A percentile compares a stretch with the other conserved stretches of the same genome.
Conservation (phyloP, 1,284 basidiomycete genomes). For the Tilletia caries region DNA sequence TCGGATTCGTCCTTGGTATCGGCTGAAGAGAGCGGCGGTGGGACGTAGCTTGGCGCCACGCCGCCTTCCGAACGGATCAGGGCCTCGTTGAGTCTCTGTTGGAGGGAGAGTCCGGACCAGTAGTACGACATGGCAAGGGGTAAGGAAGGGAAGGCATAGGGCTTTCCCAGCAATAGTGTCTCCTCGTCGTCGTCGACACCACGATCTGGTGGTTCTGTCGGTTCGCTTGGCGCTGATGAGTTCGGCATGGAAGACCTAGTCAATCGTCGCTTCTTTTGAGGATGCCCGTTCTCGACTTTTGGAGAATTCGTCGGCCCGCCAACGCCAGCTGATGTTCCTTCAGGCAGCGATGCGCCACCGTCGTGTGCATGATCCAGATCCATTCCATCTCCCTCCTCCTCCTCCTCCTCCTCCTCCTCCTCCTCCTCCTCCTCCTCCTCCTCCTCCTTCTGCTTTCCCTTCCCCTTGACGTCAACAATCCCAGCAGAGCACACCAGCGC, state of each 20-base stretch:
- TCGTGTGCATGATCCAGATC: neutral
- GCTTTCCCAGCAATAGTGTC: neutral
- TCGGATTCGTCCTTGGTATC: neutral
- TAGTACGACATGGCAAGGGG: constrained; percentile 9
- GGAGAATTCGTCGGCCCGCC: no score
- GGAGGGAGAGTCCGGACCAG: constrained; percentile 7
- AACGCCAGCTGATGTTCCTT: neutral
- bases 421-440: neutral
- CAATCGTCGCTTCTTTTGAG: neutral
- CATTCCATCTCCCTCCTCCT: no score
- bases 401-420: neutral
- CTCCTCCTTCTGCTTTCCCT: neutral
- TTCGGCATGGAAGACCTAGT: neutral
- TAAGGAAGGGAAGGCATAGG: neutral
- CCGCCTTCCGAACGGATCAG: neutral
- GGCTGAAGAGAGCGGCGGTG: neutral
- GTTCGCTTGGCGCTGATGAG: neutral
- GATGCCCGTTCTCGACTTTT: neutral
- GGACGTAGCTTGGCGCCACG: neutral
- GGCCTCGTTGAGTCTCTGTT: neutral
- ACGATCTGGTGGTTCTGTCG: constrained; percentile 1
- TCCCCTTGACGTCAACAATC: neutral
- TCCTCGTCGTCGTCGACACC: neutral
- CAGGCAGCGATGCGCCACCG: neutral
- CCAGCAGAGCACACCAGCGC: neutral